Conservation (phyloP, 2,329 filamentous ascomycete species). For the Trichophaea hybrida region DNA sequence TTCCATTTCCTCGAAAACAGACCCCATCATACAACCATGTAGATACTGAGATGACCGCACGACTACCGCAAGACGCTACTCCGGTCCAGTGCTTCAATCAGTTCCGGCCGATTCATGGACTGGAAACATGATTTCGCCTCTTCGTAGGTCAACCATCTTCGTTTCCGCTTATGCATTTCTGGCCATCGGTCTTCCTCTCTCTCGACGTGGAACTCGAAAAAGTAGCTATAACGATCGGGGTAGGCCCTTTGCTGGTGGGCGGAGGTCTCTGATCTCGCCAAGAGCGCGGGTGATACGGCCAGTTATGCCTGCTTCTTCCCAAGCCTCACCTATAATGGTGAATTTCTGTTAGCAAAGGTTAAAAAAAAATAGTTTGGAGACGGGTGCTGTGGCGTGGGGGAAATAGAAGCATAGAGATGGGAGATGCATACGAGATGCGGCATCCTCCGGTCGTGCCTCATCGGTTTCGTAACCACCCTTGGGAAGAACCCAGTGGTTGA, state of each 20-base stretch:
- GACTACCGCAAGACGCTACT: slow-evolving; percentile 51
- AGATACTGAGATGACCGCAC: neutral
- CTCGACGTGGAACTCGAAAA: slow-evolving; percentile 45
- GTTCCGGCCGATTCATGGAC: slow-evolving; percentile 54
- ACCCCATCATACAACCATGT: too few relatives aligned
- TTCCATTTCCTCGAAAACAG: too few relatives aligned
- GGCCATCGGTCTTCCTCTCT: slow-evolving; percentile 82
- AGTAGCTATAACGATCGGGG: slow-evolving; percentile 55
- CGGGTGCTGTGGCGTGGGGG: neutral
- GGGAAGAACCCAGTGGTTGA: slow-evolving; percentile 78
- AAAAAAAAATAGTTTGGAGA: neutral
- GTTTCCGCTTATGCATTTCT: slow-evolving; percentile 74
- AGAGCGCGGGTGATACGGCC: slow-evolving; percentile 75
- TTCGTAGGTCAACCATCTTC: slow-evolving; percentile 67
- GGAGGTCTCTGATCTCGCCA: slow-evolving; percentile 70
- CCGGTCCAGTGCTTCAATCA: slow-evolving; percentile 71
- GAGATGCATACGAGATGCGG: slow-evolving; percentile 35
- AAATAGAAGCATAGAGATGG: neutral
- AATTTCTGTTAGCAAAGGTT: neutral
- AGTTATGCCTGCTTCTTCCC: slow-evolving; percentile 92
- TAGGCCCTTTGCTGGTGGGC: slow-evolving; percentile 42
- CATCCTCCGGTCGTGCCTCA: slow-evolving; percentile 73
- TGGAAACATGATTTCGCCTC: slow-evolving; percentile 67
- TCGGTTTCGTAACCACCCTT: slow-evolving; percentile 98
- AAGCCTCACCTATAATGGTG: slow-evolving; percentile 54